Evolutionary conservation across 2,329 filamentous ascomycete species (phyloP).

Genomic region (Fusarium ramigenum): DNA sequence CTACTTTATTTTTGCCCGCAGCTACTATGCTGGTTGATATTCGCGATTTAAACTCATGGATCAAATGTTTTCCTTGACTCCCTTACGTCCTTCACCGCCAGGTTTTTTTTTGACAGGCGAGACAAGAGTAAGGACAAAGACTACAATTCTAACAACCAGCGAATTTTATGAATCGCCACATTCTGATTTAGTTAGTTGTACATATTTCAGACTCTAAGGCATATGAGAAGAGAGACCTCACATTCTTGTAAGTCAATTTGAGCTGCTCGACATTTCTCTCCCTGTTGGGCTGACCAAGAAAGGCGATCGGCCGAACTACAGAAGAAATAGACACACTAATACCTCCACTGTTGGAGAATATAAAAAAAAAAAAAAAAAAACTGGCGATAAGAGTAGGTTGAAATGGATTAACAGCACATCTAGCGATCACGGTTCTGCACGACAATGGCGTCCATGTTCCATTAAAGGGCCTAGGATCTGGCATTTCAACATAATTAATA

Average conservation of each 20-base stretch:
- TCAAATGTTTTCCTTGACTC: not conserved
- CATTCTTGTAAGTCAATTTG: not conserved
- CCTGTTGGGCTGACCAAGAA: not conserved
- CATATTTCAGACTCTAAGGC: not conserved
- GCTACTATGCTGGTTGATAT: not conserved
- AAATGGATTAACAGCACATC: not conserved
- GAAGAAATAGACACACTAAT: not conserved
- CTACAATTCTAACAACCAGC: not conserved
- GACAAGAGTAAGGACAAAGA: not conserved
- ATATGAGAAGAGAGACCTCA: not conserved
- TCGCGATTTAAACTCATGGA: not conserved
- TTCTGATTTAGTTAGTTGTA: not conserved
- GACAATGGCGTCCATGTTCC: not conserved
- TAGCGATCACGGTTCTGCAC: not conserved
- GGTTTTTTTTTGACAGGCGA: not conserved
- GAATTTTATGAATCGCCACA: not conserved
- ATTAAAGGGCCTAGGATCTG: not conserved
- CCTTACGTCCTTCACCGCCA: not conserved
- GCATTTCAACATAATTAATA: not conserved
- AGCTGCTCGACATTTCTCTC: not conserved
- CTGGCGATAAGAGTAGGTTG: not conserved
- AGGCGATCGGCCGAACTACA: not conserved
- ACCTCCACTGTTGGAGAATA: not conserved
- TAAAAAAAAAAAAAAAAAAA: not conserved
- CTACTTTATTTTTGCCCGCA: not conserved